phyloP scores from a whole-genome alignment of 108 stramenopile genomes.

The Skeletonema marinoi region DNA sequence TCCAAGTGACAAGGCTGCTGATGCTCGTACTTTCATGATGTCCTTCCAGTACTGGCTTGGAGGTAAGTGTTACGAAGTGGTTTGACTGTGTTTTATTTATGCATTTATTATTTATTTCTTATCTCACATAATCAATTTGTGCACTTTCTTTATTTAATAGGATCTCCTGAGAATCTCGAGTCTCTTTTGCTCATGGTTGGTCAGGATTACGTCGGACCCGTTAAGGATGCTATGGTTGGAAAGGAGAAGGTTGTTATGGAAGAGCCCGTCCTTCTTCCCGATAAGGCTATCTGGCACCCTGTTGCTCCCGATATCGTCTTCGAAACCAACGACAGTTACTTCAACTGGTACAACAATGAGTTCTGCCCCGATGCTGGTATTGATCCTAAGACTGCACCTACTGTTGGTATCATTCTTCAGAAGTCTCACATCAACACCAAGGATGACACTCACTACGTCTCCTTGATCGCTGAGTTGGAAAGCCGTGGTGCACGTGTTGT shows the following conservation, averaged over 20 bases:
- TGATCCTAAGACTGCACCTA: slow-evolving; percentile 84
- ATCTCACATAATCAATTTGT: not conserved
- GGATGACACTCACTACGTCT: slow-evolving; percentile 97
- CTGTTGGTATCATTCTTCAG: slow-evolving; percentile 93
- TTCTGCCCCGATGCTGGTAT: slow-evolving; percentile 95
- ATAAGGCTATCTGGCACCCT: slow-evolving; percentile 98
- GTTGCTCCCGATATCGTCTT: slow-evolving; percentile 92
- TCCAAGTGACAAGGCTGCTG: slow-evolving; percentile 95
- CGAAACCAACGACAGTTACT: slow-evolving; percentile 85
- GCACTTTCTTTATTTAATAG: slow-evolving; percentile 5
- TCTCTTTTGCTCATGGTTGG: slow-evolving; percentile 92
- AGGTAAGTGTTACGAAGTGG: slow-evolving; percentile 39
- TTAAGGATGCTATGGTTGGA: slow-evolving; percentile 78
- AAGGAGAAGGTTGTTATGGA: slow-evolving; percentile 78
- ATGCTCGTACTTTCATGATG: slow-evolving; percentile 98
- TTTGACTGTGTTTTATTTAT: not conserved
- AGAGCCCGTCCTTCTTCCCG: slow-evolving; percentile 94
- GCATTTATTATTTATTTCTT: not conserved
- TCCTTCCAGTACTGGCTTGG: slow-evolving; percentile 99
- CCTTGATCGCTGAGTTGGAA: slow-evolving; percentile 94
- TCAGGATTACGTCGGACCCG: slow-evolving; percentile 88
- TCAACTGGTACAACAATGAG: slow-evolving; percentile 93
- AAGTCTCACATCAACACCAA: slow-evolving; percentile 99
- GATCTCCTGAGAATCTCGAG: slow-evolving; percentile 93
- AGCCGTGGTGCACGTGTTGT: slow-evolving; percentile 92